Base-by-base conservation (phyloP, 139 green algal genomes). In the Coelastrella sp. region DNA sequence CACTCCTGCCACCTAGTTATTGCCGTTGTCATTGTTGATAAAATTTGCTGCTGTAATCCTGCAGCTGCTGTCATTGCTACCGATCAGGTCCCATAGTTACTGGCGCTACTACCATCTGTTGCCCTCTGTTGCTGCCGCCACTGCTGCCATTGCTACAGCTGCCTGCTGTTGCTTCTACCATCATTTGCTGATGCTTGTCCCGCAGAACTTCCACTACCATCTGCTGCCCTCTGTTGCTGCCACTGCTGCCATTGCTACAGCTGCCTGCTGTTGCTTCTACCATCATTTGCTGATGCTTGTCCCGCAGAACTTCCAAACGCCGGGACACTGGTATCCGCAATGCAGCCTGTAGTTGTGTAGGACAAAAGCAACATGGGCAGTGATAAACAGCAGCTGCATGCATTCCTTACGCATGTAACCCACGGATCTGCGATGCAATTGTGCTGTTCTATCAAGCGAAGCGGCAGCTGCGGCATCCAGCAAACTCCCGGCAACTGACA, bases 291-390 rank as follows among this genome's bases (percentile, higher is more conserved):
- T 90, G 19, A 75, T 87, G 92, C 54, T 86, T 60, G 59, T 80
- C 54, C 83, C 71, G 77, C 74, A 94, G 85, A 58, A 75, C 58
- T 73, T 66, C 73, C 73, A 96, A 82, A 4, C 88, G 89, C 60
- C 71, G 64, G 0, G 91, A 94, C 3, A 96, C 94, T 4, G 71
- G 83, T 82, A 95, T 93, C 16, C 87, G 74, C 54, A 94, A 81
- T 22, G 94, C 94, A 10, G 90, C 81, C 86, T 92, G 89, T 47
- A 47, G 32, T 47, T 2, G 0, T 47, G 32, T 47, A 1, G 1
- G 0, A 47, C 32, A 47, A 47, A 47, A 47, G 32, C 74, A 54
- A 91, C 83, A 66, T 94, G 89, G 32, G 84, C 75, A 84, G 95
- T 94, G 64, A 96, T 19, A 57, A 61, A 32, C 32, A 83, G 4